Base-by-base conservation (phyloP, 768 basidiomycete species). In the Hirschioporus abietinus region DNA sequence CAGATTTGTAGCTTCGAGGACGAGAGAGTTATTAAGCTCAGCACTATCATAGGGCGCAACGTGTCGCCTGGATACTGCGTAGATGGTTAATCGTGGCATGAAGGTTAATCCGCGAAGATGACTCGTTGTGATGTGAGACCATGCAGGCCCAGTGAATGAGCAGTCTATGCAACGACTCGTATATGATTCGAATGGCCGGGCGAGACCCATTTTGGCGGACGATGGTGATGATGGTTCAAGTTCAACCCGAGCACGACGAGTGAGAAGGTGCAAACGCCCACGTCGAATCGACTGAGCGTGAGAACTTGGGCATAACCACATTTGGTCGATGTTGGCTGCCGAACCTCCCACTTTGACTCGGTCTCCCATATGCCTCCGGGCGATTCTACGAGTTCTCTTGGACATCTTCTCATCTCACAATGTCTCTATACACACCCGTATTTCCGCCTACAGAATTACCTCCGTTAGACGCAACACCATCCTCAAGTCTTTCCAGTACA, bases 401-500 rank as follows among this genome's bases (percentile, higher is more conserved):
- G 12, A 52, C 20, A 52, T 52, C 1, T 52, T 52, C 12, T 61
- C 20, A 1, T 25, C 23, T 24, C 18, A 24, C 25, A 61, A 61
- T 61, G 60, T 61, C 60, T 25, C 24, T 61, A 34, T 61, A 61
- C 23, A 61, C 60, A 24, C 60, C 60, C 15, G 60, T 61, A 6
- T 61, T 61, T 34, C 60, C 60, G 23, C 60, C 60, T 24, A 25
- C 60, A 2, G 60, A 25, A 12, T 1, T 15, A 24, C 25, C 60
- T 12, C 42, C 42, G 20, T 20, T 52, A 20, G 42, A 52, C 6
- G 30, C 25, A 25, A 61, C 24, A 24, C 60, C 25, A 15, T 34
- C 60, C 1, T 34, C 60, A 15, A 61, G 25, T 34, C 60, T 34
- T 15, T 25, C 24, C 20, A 61, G 60, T 61, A 25, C 60, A 61